Percentiles rank a stretch among this genome's conserved stretches.
Evolutionary conservation across 768 basidiomycete genomes (phyloP).

Genomic region (Nidula microcarpa): DNA sequence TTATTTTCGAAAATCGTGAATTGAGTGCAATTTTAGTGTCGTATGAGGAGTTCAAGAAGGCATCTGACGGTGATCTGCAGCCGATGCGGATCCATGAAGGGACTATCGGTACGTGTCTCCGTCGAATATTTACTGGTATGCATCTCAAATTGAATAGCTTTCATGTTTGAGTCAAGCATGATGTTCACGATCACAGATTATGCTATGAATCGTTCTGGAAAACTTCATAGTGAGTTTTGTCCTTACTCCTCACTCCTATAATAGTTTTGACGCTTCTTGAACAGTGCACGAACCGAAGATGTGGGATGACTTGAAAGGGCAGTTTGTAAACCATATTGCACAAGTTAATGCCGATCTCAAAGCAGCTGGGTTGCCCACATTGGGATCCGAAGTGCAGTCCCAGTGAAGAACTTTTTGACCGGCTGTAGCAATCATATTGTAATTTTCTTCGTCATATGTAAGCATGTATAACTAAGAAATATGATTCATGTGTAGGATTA

Average conservation of each 20-base stretch:
- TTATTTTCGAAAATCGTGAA: not conserved
- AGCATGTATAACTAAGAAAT: too few relatives aligned
- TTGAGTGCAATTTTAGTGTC: constrained; percentile 34
- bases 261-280: not conserved
- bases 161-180: constrained; percentile 66
- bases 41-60: constrained; percentile 59
- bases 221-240: constrained; percentile 45
- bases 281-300: constrained; percentile 61
- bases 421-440: not conserved
- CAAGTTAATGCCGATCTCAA: constrained; percentile 50
- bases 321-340: constrained; percentile 57
- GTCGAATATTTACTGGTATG: not conserved
- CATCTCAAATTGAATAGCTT: constrained; percentile 25
- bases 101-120: constrained; percentile 39
- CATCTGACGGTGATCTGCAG: constrained; percentile 44
- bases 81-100: constrained; percentile 52
- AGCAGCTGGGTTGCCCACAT: constrained; percentile 30
- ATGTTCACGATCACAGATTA: constrained; percentile 63
- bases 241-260: not conserved
- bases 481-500: too few relatives aligned
- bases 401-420: not conserved
- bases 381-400: constrained; percentile 11
- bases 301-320: constrained; percentile 59
- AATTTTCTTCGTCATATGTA: not conserved
- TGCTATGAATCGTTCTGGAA: constrained; percentile 56